Evolutionary conservation across 2,329 filamentous ascomycete genomes (phyloP), one percentile per base, ranked within the genome.

Genomic region (Didymella pinodella): DNA sequence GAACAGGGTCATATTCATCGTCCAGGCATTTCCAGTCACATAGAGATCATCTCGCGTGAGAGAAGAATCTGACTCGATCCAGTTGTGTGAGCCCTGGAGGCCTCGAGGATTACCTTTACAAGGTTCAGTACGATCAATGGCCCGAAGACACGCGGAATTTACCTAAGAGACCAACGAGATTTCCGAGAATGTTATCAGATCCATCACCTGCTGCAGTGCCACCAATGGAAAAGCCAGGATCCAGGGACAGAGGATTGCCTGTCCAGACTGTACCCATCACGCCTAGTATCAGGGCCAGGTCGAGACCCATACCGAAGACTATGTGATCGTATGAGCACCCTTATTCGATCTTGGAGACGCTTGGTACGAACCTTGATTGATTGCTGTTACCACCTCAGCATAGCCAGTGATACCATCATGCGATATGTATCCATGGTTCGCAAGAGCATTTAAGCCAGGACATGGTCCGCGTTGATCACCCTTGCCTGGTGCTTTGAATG

Each of bases 201-300:
- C 73, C 73, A 58, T 79, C 76, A 48, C 76, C 71, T 5, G 51
- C n/a, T 3, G 36, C 46, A 14, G 54, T 48, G 3, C 64, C 68
- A 11, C 83, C 83, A 40, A 85, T 85, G 1, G 83, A 85, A 70
- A 83, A 85, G 3, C 81, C 78, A 1, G 78, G 82, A 41, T 78
- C 75, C 1, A 83, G 60, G 0, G 84, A 84, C 0, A 85, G 62
- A 6, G 82, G 80, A 59, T 85, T 82, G 1, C 84, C 84, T 1
- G 79, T 79, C 63, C 80, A 80, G 11, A 82, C 78, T 14, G 80
- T 82, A 7, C 81, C 82, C 70, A 82, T 78, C 4, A 80, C 70
- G n/a, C 79, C 76, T 0, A 69, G 58, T 12, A 68, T 44, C 3
- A 83, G 70, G 50, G 78, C 76, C 3, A 78, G 74, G 58, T 81